phyloP scores from a whole-genome alignment of 169 alveolate genomes.

The Neospora caninum region DNA sequence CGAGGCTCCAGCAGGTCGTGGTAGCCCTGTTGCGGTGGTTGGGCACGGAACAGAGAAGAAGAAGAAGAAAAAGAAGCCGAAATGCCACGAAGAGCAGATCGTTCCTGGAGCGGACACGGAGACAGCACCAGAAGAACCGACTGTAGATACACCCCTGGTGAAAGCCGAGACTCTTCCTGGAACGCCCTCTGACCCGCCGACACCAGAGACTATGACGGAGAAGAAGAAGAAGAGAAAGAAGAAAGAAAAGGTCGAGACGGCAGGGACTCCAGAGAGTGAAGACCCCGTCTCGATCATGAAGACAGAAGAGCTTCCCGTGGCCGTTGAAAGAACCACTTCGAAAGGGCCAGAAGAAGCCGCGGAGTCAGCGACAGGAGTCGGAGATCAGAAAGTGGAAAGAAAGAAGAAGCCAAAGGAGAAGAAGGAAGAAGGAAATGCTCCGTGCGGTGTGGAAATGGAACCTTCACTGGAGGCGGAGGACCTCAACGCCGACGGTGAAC shows the following conservation, averaged over 20 bases:
- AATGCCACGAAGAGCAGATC: not conserved
- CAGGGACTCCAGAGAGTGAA: not conserved
- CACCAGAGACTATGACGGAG: not conserved
- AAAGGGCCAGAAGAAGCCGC: not conserved
- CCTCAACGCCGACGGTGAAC: not conserved
- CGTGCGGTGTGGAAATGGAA: too few species aligned
- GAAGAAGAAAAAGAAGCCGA: not conserved
- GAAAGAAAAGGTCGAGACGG: not conserved
- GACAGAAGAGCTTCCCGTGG: too few species aligned
- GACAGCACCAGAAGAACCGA: not conserved
- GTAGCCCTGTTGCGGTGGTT: not conserved
- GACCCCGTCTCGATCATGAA: not conserved
- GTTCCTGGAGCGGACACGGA: not conserved
- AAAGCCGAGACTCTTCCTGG: not conserved
- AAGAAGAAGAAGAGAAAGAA: constrained; percentile 14
- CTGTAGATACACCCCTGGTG: not conserved
- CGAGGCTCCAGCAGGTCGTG: not conserved
- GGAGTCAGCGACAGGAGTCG: not conserved
- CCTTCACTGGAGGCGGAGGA: not conserved
- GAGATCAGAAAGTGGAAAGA: not conserved
- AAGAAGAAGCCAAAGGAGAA: too few species aligned
- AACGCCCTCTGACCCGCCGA: not conserved
- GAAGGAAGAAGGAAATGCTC: too few species aligned
- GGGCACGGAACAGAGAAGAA: not conserved
- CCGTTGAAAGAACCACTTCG: too few species aligned